Evolutionary conservation across 805 yeast genomes (phyloP).

Genomic region (Barnettozyma pratensis): DNA sequence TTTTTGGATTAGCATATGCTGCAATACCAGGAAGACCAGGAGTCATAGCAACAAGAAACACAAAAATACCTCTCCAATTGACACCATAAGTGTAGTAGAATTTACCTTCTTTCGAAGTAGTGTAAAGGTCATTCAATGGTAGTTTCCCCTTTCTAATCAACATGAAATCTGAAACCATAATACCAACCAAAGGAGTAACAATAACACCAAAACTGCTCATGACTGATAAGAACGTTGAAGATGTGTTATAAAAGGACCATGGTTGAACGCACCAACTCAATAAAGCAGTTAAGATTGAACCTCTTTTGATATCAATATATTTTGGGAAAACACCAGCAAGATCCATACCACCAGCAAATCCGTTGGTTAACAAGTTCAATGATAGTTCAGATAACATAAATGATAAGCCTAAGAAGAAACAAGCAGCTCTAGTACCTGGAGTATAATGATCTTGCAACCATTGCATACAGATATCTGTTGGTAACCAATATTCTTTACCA

Average conservation of each 20-base stretch:
- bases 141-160: conserved; percentile 28
- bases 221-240: conserved; percentile 31
- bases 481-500: conserved; percentile 34
- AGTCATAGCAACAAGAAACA: conserved; percentile 26
- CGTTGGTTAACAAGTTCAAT: conserved; percentile 33
- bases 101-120: conserved; percentile 23
- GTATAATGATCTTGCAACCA: conserved; percentile 35
- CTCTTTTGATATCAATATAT: conserved; percentile 22
- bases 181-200: conserved; percentile 33
- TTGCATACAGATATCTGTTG: conserved; percentile 31
- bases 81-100: conserved; percentile 29
- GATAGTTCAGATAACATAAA: conserved; percentile 33
- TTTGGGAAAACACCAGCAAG: conserved; percentile 19
- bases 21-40: conserved; percentile 37
- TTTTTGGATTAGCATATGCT: conserved; percentile 24
- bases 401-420: conserved; percentile 34
- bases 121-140: conserved; percentile 31
- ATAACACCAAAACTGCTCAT: conserved; percentile 36
- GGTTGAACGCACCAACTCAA: conserved; percentile 36
- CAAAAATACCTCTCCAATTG: conserved; percentile 26
- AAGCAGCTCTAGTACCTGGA: conserved; percentile 34
- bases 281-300: conserved; percentile 30
- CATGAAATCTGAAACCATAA: conserved; percentile 32
- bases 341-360: conserved; percentile 29
- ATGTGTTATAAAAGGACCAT: conserved; percentile 34